Conservation (phyloP, 148 eudicot species). For the Chenopodium formosanum region DNA sequence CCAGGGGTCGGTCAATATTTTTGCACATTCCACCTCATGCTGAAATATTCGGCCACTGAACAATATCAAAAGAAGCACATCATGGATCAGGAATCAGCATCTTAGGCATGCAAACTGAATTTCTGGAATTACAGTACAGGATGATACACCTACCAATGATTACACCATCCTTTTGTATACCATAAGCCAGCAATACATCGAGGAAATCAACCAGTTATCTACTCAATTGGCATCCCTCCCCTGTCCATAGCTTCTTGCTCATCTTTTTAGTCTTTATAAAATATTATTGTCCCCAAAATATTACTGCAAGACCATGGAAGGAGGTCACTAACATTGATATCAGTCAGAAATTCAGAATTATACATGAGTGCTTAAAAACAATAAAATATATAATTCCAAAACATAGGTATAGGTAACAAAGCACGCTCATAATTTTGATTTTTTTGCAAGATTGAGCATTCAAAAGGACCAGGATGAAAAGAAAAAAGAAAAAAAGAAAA, state of each 20-base stretch:
- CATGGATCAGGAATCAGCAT: too few species aligned
- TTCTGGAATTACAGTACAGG: not conserved
- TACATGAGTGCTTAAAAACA: not conserved
- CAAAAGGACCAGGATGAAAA: not conserved
- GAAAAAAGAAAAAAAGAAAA: too few species aligned
- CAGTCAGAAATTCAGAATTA: not conserved
- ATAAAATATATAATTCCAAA: not conserved
- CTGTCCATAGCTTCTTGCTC: not conserved
- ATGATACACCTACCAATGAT: not conserved
- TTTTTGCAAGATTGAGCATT: not conserved
- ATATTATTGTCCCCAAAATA: not conserved
- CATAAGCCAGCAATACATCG: not conserved
- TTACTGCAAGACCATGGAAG: not conserved
- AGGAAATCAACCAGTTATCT: not conserved
- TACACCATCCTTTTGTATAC: not conserved
- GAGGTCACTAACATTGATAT: not conserved
- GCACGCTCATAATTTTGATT: not conserved
- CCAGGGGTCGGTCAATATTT: too few species aligned
- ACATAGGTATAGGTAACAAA: not conserved
- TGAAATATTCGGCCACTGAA: too few species aligned
- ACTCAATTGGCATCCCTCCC: not conserved
- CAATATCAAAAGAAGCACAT: too few species aligned
- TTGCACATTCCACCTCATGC: too few species aligned
- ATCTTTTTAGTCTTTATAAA: not conserved
- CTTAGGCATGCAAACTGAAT: too few species aligned